phyloP scores from a whole-genome alignment of 75 land plant species.

The Azolla pinnata region DNA sequence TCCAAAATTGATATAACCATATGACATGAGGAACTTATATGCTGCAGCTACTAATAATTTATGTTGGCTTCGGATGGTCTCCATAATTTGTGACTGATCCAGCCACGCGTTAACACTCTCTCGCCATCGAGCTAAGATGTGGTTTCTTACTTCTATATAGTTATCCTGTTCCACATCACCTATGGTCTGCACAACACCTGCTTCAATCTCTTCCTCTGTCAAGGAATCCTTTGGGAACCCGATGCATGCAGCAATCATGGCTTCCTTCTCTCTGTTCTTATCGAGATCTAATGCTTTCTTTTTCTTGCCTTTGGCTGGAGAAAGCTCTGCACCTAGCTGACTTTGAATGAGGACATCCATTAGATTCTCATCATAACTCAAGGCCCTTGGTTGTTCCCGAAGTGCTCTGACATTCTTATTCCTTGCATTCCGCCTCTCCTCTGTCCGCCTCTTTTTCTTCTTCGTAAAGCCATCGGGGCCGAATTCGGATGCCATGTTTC shows the following conservation, averaged over 20 bases:
- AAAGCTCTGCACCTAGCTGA: constrained; percentile 29
- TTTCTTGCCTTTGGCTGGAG: constrained; percentile 21
- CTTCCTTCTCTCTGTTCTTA: constrained; percentile 66
- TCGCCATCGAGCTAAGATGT: constrained; percentile 75
- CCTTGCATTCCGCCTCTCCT: background rate
- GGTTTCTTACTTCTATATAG: constrained; percentile 80
- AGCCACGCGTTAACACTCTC: constrained; percentile 62
- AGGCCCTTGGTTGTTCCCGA: constrained; percentile 24
- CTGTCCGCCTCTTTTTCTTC: no score
- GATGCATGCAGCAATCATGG: constrained; percentile 69
- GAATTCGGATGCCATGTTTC: no score
- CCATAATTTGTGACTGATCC: constrained; percentile 48
- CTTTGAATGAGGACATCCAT: constrained; percentile 61
- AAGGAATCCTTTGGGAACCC: constrained; percentile 81
- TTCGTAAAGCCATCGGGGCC: no score
- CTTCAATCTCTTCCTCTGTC: constrained; percentile 70
- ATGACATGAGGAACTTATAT: constrained; percentile 57
- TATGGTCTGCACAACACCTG: constrained; percentile 45
- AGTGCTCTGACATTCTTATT: constrained; percentile 22
- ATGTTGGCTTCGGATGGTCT: constrained; percentile 60
- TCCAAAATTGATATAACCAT: constrained; percentile 92
- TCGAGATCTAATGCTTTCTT: constrained; percentile 42
- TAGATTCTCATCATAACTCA: constrained; percentile 62
- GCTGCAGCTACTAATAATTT: constrained; percentile 56
- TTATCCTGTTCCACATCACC: constrained; percentile 94